Evolutionary conservation across 1,284 basidiomycete genomes (phyloP), one percentile per base, ranked within the genome.

Genomic region (Stygiomarasmius scandens): DNA sequence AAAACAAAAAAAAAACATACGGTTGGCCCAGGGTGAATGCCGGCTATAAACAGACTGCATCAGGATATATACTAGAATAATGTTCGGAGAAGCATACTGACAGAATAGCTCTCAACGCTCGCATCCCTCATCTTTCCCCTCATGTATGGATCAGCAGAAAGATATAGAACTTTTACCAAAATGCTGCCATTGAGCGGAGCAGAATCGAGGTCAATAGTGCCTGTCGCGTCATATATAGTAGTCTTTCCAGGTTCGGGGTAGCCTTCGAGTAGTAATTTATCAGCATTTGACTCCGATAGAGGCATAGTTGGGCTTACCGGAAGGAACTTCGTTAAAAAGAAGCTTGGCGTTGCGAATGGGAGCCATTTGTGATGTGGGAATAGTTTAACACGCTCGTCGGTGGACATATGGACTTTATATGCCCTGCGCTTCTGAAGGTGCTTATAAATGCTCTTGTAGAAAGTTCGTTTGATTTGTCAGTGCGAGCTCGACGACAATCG

Each of bases 131-230:
- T 78, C 25, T 69, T 63, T 20, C 70, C 73, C 32, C 78, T 68
- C 69, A 82, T 62, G 65, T 83, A 83, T 0, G 82, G 82, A 62
- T 84, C 83, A 23, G 82, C 69, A 12, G 74, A 78, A 3, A 82
- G 62, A 0, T 74, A 73, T 16, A 83, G 69, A 1, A 74, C 71
- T 68, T 84, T 83, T 52, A 82, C 61, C 22, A 86, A 69, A 60
- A 82, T 69, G 1, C 82, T 82, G 16, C 83, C 85, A 54, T 83
- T 69, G 11, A 85, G 69, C 3, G 76, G 64, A 1, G 76, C 77
- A n/a, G 61, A 77, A 5, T 83, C 80, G 27, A 80, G 62, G 61
- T 87, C 84, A 61, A 87, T 81, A 1, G 70, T 74, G 47, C 75
- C 63, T 0, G 74, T 74, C 2, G 67, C 69, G 55, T 84, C 81